A percentile compares a stretch with the other conserved stretches of the same genome.
phyloP scores from a whole-genome alignment of 352 stramenopile genomes.

The Globisporangium radiosum region DNA sequence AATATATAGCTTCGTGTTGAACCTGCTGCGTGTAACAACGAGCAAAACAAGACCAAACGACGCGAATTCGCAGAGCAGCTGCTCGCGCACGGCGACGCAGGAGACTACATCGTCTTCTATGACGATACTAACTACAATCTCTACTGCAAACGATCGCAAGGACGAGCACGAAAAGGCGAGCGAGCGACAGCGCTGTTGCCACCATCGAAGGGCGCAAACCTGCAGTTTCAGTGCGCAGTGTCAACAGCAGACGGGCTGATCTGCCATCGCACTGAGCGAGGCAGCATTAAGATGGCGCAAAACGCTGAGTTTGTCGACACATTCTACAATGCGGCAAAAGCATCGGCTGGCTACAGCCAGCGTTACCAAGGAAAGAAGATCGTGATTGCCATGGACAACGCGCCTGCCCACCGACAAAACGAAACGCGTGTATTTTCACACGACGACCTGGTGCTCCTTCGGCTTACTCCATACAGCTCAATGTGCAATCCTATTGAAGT shows the following conservation, averaged over 20 bases:
- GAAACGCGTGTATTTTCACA: background rate
- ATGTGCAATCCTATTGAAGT: conserved; percentile 22
- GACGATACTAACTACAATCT: conserved; percentile 20
- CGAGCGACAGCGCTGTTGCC: conserved; percentile 4
- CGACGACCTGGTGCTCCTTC: conserved; percentile 17
- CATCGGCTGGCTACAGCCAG: conserved; percentile 4
- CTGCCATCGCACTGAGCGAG: conserved; percentile 1
- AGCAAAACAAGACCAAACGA: conserved; percentile 18
- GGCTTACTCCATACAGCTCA: conserved; percentile 12
- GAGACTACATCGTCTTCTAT: conserved; percentile 14
- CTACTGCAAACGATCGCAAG: conserved; percentile 14
- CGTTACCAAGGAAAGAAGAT: conserved; percentile 19
- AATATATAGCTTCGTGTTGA: too few relatives aligned
- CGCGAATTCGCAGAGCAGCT: conserved; percentile 5
- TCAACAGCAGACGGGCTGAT: conserved; percentile 8
- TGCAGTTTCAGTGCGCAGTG: conserved; percentile 18
- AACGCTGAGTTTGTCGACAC: conserved; percentile 15
- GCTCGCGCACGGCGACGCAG: background rate
- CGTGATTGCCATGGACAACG: conserved; percentile 18
- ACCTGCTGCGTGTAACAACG: too few relatives aligned
- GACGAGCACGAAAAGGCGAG: conserved; percentile 4
- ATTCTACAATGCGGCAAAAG: conserved; percentile 9
- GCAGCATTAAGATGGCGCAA: conserved; percentile 20
- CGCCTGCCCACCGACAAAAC: conserved; percentile 13
- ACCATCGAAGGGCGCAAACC: conserved; percentile 13